phyloP scores from a whole-genome alignment of 2,329 filamentous ascomycete genomes.

The Hyphodiscus sp. region DNA sequence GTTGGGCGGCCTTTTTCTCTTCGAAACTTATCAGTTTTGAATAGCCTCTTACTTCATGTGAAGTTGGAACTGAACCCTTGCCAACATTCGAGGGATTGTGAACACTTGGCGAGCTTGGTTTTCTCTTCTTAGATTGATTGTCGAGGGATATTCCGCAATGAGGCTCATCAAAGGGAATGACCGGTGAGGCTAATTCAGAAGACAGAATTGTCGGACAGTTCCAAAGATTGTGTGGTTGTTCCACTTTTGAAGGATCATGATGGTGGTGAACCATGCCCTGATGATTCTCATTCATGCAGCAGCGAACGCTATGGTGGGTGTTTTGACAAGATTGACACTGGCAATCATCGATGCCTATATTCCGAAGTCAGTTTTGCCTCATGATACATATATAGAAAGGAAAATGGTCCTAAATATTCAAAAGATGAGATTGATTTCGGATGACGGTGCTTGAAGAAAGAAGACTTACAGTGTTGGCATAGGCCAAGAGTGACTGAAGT shows the following conservation, averaged over 20 bases:
- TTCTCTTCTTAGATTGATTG: not conserved
- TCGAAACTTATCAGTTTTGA: conserved; percentile 5
- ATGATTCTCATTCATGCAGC: conserved; percentile 21
- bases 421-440: too few species aligned
- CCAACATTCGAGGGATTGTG: not conserved
- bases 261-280: conserved; percentile 18
- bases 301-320: conserved; percentile 23
- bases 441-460: too few species aligned
- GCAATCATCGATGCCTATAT: conserved; percentile 19
- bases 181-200: too few species aligned
- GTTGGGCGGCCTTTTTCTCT: conserved; percentile 5
- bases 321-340: conserved; percentile 21
- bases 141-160: not conserved
- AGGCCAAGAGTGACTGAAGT: conserved; percentile 19
- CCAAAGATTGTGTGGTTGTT: not conserved
- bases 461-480: conserved; percentile 22
- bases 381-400: too few species aligned
- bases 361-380: too few species aligned
- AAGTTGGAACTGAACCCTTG: not conserved
- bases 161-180: too few species aligned
- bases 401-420: too few species aligned
- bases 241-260: not conserved
- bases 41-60: conserved; percentile 3
- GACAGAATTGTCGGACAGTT: too few species aligned
- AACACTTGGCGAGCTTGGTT: not conserved